Conservation (phyloP, 2,329 filamentous ascomycete species). For the Passalora sequoiae region DNA sequence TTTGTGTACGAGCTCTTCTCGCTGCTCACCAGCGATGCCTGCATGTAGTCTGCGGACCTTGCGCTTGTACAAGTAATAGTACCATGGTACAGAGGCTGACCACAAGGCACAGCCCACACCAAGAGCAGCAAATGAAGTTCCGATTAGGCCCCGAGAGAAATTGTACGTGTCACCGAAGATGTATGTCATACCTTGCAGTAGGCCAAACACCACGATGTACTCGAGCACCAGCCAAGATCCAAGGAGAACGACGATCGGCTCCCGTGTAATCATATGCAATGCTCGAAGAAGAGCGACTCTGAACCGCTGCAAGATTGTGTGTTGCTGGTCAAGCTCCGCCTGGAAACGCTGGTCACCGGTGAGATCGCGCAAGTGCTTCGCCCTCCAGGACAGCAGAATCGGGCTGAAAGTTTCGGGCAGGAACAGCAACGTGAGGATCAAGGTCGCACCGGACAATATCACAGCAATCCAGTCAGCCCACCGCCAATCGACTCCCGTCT, state of each 20-base stretch:
- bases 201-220: slow-evolving; percentile 52
- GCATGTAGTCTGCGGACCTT: slow-evolving; percentile 24
- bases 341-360: slow-evolving; percentile 23
- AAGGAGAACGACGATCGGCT: slow-evolving; percentile 45
- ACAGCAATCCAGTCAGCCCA: slow-evolving; percentile 39
- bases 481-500: slow-evolving; percentile 26
- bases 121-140: slow-evolving; percentile 44
- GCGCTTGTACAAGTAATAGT: slow-evolving; percentile 17
- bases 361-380: slow-evolving; percentile 24
- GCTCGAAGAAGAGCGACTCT: slow-evolving; percentile 18
- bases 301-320: slow-evolving; percentile 16
- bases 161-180: slow-evolving; percentile 43
- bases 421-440: slow-evolving; percentile 34
- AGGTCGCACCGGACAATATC: slow-evolving; percentile 20
- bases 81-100: slow-evolving; percentile 12
- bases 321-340: slow-evolving; percentile 20
- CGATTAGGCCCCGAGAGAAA: slow-evolving; percentile 40
- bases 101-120: slow-evolving; percentile 34
- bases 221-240: slow-evolving; percentile 48
- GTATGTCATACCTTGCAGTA: slow-evolving; percentile 49
- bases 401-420: slow-evolving; percentile 48
- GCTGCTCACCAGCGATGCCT: slow-evolving; percentile 10
- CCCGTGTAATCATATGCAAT: slow-evolving; percentile 26
- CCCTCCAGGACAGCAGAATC: slow-evolving; percentile 32
- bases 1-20: slow-evolving; percentile 3